Conservation (phyloP, 306 rosid genomes). For the Canavalia gladiata region DNA sequence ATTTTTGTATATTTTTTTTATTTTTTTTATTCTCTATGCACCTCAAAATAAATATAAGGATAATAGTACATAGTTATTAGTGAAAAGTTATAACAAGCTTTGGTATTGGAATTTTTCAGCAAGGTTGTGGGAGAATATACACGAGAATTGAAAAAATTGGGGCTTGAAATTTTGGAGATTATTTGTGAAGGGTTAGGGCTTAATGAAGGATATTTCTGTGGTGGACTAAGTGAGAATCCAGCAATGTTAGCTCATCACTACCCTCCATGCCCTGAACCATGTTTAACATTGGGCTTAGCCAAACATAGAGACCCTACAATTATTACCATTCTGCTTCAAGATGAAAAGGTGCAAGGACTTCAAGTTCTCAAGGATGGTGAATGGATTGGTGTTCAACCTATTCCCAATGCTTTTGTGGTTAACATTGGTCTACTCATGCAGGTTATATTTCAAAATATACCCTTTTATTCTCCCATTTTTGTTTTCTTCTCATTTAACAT, state of each 20-base stretch:
- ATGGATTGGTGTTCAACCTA: conserved; percentile 64
- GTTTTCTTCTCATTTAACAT: not conserved
- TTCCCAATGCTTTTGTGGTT: conserved; percentile 62
- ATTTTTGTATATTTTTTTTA: too few relatives aligned
- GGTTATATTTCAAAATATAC: conserved; percentile 35
- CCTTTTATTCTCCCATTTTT: not conserved
- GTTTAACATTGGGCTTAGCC: conserved; percentile 69
- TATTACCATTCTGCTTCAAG: conserved; percentile 75
- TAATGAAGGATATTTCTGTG: conserved; percentile 47
- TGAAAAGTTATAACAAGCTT: not conserved
- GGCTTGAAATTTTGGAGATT: conserved; percentile 58
- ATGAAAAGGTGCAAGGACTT: conserved; percentile 60
- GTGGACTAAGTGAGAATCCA: conserved; percentile 59
- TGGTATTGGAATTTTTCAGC: conserved; percentile 39
- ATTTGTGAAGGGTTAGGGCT: conserved; percentile 74
- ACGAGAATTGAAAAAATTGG: conserved; percentile 53
- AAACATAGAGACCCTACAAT: conserved; percentile 71
- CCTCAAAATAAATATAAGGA: too few relatives aligned
- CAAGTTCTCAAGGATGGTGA: conserved; percentile 62
- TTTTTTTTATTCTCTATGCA: too few relatives aligned
- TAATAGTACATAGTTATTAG: too few relatives aligned
- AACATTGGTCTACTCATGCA: conserved; percentile 61
- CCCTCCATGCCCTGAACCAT: conserved; percentile 83
- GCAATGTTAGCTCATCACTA: conserved; percentile 63
- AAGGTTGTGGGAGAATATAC: conserved; percentile 58